Evolutionary conservation across 805 yeast genomes (phyloP).

Genomic region (Debaryomyces maramus): DNA sequence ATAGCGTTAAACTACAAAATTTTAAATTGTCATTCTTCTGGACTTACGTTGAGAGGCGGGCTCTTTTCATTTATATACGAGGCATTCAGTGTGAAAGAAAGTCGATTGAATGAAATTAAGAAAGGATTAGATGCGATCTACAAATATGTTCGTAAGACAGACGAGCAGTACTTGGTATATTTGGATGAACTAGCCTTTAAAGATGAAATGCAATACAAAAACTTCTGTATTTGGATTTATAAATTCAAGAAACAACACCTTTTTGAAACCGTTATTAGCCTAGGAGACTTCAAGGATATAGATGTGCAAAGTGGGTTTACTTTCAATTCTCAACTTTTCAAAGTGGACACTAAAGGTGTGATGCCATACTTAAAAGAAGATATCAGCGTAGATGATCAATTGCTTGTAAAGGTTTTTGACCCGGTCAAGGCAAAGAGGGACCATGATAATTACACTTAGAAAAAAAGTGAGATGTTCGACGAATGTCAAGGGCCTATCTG

Average conservation of each 20-base stretch:
- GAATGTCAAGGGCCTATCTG: background rate
- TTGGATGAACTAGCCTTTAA: background rate
- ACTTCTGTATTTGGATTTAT: background rate
- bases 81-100: background rate
- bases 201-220: too few species aligned
- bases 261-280: background rate
- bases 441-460: background rate
- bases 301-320: constrained; percentile 3
- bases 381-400: background rate
- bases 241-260: background rate
- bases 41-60: constrained; percentile 2
- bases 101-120: background rate
- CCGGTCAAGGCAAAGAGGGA: background rate
- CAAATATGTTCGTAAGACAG: background rate
- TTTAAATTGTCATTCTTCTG: constrained; percentile 4
- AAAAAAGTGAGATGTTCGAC: background rate
- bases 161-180: background rate
- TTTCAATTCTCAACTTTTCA: constrained; percentile 1
- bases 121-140: background rate
- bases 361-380: background rate
- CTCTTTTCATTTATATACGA: constrained; percentile 2
- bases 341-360: background rate
- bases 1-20: constrained; percentile 2
- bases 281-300: background rate
- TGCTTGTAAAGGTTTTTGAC: constrained; percentile 2